These are phyloP conservation scores for Polygonum maritimum DNA, from an alignment of 148 eudicot species.

Conservation along the genomic window DNA sequence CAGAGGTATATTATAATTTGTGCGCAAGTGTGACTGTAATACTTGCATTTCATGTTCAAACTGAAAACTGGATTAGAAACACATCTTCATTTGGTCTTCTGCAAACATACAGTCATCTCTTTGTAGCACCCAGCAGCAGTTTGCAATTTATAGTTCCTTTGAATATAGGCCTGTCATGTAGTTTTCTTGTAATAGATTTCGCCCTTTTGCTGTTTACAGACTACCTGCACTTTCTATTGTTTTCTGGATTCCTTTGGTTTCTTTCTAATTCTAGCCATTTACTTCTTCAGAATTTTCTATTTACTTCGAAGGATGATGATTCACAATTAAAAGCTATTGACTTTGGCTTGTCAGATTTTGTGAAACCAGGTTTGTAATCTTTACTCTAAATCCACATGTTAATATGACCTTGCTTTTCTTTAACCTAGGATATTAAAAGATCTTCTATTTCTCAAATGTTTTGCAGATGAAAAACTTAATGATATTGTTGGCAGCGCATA, in stretches of 20 bases:
- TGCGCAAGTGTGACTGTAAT: neutral
- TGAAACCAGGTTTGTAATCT: conserved; percentile 71
- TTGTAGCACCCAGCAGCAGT: neutral
- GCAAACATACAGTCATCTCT: neutral
- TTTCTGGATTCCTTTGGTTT: conserved; percentile 11
- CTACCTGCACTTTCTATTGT: neutral
- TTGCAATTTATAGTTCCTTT: neutral
- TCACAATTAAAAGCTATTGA: conserved; percentile 84
- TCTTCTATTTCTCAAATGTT: conserved; percentile 5
- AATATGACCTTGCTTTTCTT: neutral
- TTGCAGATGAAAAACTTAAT: conserved; percentile 77
- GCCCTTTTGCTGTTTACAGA: neutral
- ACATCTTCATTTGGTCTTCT: neutral
- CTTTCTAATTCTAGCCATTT: conserved; percentile 9
- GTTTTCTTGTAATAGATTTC: neutral
- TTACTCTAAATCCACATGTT: neutral
- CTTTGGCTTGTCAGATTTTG: conserved; percentile 98
- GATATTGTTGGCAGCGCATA: conserved; percentile 99
- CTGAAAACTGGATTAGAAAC: neutral
- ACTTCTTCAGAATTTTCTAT: conserved; percentile 66
- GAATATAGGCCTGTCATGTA: neutral
- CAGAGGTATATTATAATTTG: conserved; percentile 53
- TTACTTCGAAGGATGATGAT: conserved; percentile 73
- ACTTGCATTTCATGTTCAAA: neutral
- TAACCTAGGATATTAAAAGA: neutral